A percentile compares a stretch with the other conserved stretches of the same genome.
phyloP scores from a whole-genome alignment of 768 basidiomycete genomes.

The Inosperma sp. region DNA sequence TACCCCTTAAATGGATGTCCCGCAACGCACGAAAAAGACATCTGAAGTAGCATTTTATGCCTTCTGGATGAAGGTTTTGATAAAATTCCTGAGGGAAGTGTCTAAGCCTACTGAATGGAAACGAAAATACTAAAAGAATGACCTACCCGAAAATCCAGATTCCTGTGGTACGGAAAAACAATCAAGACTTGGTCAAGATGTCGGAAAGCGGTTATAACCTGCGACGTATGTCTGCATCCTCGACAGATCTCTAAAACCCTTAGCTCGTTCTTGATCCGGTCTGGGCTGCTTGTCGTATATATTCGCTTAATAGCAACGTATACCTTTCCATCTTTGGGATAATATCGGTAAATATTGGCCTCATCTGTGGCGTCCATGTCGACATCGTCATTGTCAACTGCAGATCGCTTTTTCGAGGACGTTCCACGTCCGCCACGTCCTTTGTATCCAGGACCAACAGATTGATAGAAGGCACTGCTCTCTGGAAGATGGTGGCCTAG shows the following conservation, averaged over 20 bases:
- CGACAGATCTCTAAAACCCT: conserved; percentile 82
- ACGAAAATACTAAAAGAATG: not conserved
- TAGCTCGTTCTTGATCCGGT: conserved; percentile 89
- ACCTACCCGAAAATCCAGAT: conserved; percentile 90
- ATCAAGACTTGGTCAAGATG: conserved; percentile 89
- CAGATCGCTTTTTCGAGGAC: conserved; percentile 9
- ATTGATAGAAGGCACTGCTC: conserved; percentile 67
- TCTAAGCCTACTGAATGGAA: not conserved
- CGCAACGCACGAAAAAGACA: conserved; percentile 88
- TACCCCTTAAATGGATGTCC: conserved; percentile 78
- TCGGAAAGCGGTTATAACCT: conserved; percentile 93
- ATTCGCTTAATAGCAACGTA: conserved; percentile 96
- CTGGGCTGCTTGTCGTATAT: conserved; percentile 92
- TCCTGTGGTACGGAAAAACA: conserved; percentile 88
- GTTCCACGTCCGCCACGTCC: conserved; percentile 23
- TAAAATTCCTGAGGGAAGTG: conserved; percentile 64
- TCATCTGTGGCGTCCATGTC: conserved; percentile 6
- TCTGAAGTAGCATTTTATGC: conserved; percentile 82
- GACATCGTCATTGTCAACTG: conserved; percentile 2
- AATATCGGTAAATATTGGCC: not conserved
- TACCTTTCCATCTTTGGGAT: conserved; percentile 43
- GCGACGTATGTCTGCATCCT: conserved; percentile 82
- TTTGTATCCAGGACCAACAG: conserved; percentile 30
- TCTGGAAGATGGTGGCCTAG: conserved; percentile 55
- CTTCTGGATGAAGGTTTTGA: conserved; percentile 62